These are phyloP conservation scores for Zoysia japonica DNA, from an alignment of 176 grass and related monocot genomes.

Conservation along the genomic window DNA sequence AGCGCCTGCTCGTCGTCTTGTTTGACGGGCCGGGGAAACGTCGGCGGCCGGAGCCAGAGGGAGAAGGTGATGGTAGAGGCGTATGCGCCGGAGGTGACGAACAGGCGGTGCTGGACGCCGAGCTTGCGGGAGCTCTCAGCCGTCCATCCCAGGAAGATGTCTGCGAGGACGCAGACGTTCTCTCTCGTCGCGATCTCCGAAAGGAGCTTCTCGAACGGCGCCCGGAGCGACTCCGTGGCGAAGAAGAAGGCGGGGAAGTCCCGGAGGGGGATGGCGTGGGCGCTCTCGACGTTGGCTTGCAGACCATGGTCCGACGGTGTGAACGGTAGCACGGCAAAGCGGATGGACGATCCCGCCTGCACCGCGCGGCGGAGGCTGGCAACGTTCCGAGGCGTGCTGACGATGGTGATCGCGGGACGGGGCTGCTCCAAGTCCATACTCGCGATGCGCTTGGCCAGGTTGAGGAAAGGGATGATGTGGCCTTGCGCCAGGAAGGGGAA, in stretches of 20 bases:
- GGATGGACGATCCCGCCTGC: slow-evolving; percentile 35
- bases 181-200: slow-evolving; percentile 11
- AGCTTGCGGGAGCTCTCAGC: slow-evolving; percentile 27
- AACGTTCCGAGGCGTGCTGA: slow-evolving; percentile 36
- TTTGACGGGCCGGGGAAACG: slow-evolving; percentile 1
- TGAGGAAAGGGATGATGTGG: slow-evolving; percentile 46
- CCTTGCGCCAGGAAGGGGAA: slow-evolving; percentile 60
- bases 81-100: slow-evolving; percentile 44
- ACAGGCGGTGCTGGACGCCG: slow-evolving; percentile 42
- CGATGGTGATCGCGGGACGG: slow-evolving; percentile 35
- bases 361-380: slow-evolving; percentile 16
- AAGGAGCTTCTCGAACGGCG: slow-evolving; percentile 46
- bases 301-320: slow-evolving; percentile 28
- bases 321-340: slow-evolving; percentile 43
- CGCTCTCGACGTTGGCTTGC: slow-evolving; percentile 24
- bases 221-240: slow-evolving; percentile 40
- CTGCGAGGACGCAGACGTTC: slow-evolving; percentile 51
- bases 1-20: slow-evolving; percentile 31
- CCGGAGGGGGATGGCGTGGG: neutral
- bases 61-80: slow-evolving; percentile 36
- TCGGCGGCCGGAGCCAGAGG: slow-evolving; percentile 20
- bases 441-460: slow-evolving; percentile 41
- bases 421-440: neutral
- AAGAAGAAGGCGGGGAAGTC: slow-evolving; percentile 11
- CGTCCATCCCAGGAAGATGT: slow-evolving; percentile 51